A percentile compares a stretch with the other conserved stretches of the same genome.
These are phyloP conservation scores for Moringa oleifera DNA, from an alignment of 345 rosid genomes.

Conservation along the genomic window DNA sequence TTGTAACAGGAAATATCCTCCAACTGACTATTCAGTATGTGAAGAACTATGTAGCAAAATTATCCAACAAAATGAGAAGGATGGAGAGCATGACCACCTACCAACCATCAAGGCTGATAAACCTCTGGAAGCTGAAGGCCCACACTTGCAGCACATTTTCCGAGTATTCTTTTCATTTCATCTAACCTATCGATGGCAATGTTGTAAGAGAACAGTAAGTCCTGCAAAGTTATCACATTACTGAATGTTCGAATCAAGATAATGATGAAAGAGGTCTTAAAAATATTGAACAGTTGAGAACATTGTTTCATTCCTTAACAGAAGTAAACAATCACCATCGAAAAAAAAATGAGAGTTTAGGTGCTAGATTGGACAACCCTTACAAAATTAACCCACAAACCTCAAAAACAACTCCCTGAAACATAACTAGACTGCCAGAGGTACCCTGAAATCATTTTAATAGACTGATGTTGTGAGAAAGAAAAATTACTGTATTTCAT, in stretches of 20 bases:
- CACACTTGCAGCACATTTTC: constrained; percentile 89
- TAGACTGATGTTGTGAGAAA: too few species aligned
- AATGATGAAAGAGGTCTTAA: background rate
- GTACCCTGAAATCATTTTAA: background rate
- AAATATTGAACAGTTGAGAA: background rate
- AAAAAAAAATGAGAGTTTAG: too few species aligned
- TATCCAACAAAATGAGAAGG: background rate
- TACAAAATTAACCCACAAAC: background rate
- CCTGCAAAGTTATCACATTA: constrained; percentile 43
- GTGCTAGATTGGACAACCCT: background rate
- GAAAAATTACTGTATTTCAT: too few species aligned
- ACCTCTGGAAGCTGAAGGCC: constrained; percentile 87
- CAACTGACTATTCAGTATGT: background rate
- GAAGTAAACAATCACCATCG: background rate
- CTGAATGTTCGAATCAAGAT: background rate
- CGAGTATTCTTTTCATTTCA: constrained; percentile 64
- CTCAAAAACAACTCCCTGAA: background rate
- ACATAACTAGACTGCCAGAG: background rate
- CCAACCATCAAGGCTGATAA: constrained; percentile 48
- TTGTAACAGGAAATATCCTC: background rate
- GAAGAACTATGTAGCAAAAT: too few species aligned
- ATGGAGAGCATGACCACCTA: constrained; percentile 1
- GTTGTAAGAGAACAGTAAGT: constrained; percentile 79
- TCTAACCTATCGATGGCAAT: constrained; percentile 81
- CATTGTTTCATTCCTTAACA: background rate